A percentile compares a stretch with the other conserved stretches of the same genome.
Conservation (phyloP, 2,329 filamentous ascomycete species). For the Amphichorda felina region DNA sequence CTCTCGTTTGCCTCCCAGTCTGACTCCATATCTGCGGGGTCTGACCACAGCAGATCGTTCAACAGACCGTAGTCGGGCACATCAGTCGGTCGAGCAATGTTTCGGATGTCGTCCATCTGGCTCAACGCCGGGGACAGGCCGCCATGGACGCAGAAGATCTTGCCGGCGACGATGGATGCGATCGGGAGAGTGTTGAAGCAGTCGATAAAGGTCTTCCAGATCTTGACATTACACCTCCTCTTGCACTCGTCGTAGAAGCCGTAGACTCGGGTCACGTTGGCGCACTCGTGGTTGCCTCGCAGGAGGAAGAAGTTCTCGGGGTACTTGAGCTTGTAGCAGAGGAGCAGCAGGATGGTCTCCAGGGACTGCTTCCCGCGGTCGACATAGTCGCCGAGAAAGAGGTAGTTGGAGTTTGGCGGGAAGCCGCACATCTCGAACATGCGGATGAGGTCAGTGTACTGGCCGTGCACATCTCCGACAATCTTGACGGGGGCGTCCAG, state of each 20-base stretch:
- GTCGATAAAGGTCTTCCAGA: slow-evolving; percentile 97
- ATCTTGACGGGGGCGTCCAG: slow-evolving; percentile 94
- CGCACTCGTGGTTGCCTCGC: slow-evolving; percentile 92
- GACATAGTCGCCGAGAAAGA: slow-evolving; percentile 94
- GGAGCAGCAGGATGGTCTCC: slow-evolving; percentile 82
- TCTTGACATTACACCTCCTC: slow-evolving; percentile 87
- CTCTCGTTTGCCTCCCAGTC: slow-evolving; percentile 98
- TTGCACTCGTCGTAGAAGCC: slow-evolving; percentile 99
- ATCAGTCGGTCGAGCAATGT: slow-evolving; percentile 90
- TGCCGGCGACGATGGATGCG: slow-evolving; percentile 89
- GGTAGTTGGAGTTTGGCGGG: slow-evolving; percentile 79
- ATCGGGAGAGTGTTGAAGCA: slow-evolving; percentile 94
- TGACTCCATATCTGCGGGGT: slow-evolving; percentile 93
- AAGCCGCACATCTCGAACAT: slow-evolving; percentile 99
- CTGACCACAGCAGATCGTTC: slow-evolving; percentile 94
- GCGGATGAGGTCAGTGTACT: slow-evolving; percentile 90
- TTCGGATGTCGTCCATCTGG: slow-evolving; percentile 97
- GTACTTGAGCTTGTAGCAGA: slow-evolving; percentile 96
- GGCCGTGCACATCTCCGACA: slow-evolving; percentile 91
- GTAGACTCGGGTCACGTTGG: slow-evolving; percentile 90
- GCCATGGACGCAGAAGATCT: slow-evolving; percentile 96
- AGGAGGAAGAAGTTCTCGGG: slow-evolving; percentile 96
- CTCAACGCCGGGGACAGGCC: slow-evolving; percentile 83
- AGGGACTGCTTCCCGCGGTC: slow-evolving; percentile 92
- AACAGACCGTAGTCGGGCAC: slow-evolving; percentile 93